These are phyloP conservation scores for Davidsoniella australis DNA, from an alignment of 2,329 filamentous ascomycete species.

Conservation along the genomic window DNA sequence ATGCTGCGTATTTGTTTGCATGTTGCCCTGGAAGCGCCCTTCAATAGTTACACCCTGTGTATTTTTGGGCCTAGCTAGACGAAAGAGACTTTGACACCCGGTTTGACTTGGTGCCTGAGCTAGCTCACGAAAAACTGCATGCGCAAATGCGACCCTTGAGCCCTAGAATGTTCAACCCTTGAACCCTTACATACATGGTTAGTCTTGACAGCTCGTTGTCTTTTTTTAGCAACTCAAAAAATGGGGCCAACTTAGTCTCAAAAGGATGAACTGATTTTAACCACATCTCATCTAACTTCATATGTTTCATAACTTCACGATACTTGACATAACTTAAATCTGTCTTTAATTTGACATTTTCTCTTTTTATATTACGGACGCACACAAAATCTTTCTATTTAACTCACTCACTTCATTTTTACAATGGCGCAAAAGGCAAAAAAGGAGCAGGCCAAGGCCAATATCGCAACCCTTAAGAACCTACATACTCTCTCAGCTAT, in stretches of 20 bases:
- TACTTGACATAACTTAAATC: background rate
- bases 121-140: too few relatives aligned
- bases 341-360: background rate
- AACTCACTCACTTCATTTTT: background rate
- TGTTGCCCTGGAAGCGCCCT: constrained; percentile 12
- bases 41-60: background rate
- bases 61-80: background rate
- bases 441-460: constrained; percentile 57
- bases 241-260: background rate
- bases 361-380: background rate
- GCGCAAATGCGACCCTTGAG: too few relatives aligned
- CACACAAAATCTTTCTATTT: background rate
- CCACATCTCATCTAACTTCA: constrained; percentile 3
- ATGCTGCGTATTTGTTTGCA: constrained; percentile 1
- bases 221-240: background rate
- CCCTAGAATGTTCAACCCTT: background rate
- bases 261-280: background rate
- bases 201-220: too few relatives aligned
- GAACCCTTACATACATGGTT: background rate
- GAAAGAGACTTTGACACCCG: background rate
- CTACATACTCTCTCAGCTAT: constrained; percentile 61
- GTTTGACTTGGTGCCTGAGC: too few relatives aligned
- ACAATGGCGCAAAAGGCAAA: constrained; percentile 46
- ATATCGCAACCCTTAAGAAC: constrained; percentile 58
- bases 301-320: background rate